Conservation (phyloP, 2,329 filamentous ascomycete genomes). For the Parafenestella ontariensis region DNA sequence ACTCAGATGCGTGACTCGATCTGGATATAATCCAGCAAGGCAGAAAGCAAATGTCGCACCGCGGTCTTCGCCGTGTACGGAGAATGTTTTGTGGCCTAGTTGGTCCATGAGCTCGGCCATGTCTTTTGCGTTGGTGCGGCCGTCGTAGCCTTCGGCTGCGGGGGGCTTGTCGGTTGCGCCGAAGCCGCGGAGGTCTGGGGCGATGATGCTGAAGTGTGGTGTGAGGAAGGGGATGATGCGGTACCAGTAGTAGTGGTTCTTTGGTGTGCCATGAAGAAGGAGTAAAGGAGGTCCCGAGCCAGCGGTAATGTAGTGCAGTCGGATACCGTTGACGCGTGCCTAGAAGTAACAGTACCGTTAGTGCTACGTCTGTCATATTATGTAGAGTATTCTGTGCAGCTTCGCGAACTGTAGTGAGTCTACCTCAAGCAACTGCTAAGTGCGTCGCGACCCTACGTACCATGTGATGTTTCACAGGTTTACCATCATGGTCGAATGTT, state of each 20-base stretch:
- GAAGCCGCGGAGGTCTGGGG: too few species aligned
- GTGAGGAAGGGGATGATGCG: constrained; percentile 44
- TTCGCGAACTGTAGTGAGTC: too few species aligned
- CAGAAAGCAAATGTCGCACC: constrained; percentile 28
- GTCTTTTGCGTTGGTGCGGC: constrained; percentile 45
- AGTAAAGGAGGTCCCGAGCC: constrained; percentile 27
- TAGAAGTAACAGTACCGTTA: too few species aligned
- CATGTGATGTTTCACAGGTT: constrained; percentile 21
- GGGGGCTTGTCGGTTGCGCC: too few species aligned
- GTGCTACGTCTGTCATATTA: too few species aligned
- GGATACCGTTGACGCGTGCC: constrained; percentile 29
- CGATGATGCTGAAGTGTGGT: constrained; percentile 46
- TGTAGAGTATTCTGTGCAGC: too few species aligned
- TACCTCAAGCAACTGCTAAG: too few species aligned
- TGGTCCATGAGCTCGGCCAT: constrained; percentile 42
- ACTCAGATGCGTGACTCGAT: constrained; percentile 23
- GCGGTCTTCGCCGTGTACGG: constrained; percentile 67
- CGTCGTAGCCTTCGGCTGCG: constrained; percentile 47
- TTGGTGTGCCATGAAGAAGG: constrained; percentile 31
- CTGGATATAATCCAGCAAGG: constrained; percentile 22
- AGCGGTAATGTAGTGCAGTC: constrained; percentile 29
- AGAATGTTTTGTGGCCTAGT: constrained; percentile 74
- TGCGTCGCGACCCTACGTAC: neutral
- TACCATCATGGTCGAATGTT: constrained; percentile 23
- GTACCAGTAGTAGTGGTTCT: constrained; percentile 47